These are phyloP conservation scores for Simplicillium sp. DNA, from an alignment of 2,329 filamentous ascomycete genomes.

Conservation along the genomic window DNA sequence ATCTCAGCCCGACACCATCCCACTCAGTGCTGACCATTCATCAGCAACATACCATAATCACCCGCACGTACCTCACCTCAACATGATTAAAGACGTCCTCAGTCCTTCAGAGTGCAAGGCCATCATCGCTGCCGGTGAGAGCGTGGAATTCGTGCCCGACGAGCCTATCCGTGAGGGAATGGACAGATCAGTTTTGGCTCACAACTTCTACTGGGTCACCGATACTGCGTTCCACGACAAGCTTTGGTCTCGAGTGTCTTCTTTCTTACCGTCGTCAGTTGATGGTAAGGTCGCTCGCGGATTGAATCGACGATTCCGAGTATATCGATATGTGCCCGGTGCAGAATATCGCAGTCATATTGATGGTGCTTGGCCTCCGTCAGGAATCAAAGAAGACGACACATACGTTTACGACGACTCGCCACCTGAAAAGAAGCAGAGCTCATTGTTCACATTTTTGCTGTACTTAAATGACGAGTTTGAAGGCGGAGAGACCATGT, in stretches of 20 bases:
- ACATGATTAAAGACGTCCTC: constrained; percentile 50
- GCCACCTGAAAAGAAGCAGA: constrained; percentile 48
- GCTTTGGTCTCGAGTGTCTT: constrained; percentile 51
- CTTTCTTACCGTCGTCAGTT: constrained; percentile 45
- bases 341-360: constrained; percentile 66
- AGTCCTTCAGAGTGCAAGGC: constrained; percentile 51
- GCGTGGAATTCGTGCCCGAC: constrained; percentile 57
- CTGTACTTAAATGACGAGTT: constrained; percentile 66
- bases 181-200: constrained; percentile 55
- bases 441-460: constrained; percentile 59
- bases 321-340: constrained; percentile 64
- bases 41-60: constrained; percentile 47
- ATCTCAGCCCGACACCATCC: constrained; percentile 45
- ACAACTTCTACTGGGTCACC: constrained; percentile 67
- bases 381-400: constrained; percentile 46
- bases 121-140: constrained; percentile 58
- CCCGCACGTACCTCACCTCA: constrained; percentile 52
- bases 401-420: constrained; percentile 60
- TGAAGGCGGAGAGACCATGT: constrained; percentile 61
- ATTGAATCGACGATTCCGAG: constrained; percentile 60
- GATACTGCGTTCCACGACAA: constrained; percentile 53
- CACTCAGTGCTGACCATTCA: constrained; percentile 32
- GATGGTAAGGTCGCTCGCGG: constrained; percentile 50
- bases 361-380: constrained; percentile 65
- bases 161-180: constrained; percentile 57